phyloP scores from a whole-genome alignment of 2,329 filamentous ascomycete species.

The Elsinoe fawcettii region DNA sequence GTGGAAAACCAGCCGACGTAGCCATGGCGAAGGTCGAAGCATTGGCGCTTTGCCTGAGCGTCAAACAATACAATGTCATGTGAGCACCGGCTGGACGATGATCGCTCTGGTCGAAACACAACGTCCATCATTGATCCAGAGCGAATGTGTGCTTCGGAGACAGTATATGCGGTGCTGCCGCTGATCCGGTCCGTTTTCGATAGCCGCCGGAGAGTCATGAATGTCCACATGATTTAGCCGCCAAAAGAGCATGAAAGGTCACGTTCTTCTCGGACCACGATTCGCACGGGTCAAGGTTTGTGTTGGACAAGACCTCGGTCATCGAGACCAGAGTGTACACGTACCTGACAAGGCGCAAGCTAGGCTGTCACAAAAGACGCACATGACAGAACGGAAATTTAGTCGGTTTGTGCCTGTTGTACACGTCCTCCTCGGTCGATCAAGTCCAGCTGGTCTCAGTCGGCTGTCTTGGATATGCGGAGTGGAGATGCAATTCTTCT shows the following conservation, averaged over 20 bases:
- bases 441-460: background rate
- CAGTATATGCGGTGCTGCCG: background rate
- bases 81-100: background rate
- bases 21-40: background rate
- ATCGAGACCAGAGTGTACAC: background rate
- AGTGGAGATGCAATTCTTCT: slow-evolving; percentile 11
- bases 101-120: background rate
- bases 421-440: background rate
- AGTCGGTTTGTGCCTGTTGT: background rate
- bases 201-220: slow-evolving; percentile 6
- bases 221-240: slow-evolving; percentile 10
- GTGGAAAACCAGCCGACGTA: slow-evolving; percentile 2
- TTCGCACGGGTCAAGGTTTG: slow-evolving; percentile 3
- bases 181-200: slow-evolving; percentile 13
- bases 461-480: background rate
- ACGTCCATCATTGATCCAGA: background rate
- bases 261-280: background rate
- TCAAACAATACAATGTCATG: background rate
- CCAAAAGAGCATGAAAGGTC: background rate
- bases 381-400: background rate
- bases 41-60: background rate
- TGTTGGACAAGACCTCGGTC: background rate
- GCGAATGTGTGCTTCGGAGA: background rate
- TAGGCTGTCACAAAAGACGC: background rate
- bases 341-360: slow-evolving; percentile 2